phyloP scores from a whole-genome alignment of 345 rosid genomes.

The Melaleuca alternifolia region DNA sequence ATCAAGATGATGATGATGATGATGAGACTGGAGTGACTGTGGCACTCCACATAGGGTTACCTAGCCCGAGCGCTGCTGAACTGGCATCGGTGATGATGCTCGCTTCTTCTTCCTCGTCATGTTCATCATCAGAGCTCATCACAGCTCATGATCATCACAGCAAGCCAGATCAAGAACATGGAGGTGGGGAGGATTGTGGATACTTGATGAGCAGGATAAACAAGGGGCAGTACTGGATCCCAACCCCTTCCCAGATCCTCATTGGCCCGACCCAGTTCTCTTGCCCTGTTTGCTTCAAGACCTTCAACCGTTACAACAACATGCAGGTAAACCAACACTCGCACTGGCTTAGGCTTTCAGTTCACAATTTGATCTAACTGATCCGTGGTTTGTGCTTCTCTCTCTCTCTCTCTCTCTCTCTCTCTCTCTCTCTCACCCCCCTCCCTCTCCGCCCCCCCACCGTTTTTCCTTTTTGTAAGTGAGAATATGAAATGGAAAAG shows the following conservation, averaged over 20 bases:
- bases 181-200: conserved; percentile 38
- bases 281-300: conserved; percentile 95
- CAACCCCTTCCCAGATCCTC: conserved; percentile 95
- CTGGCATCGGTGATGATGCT: conserved; percentile 22
- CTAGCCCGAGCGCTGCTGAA: conserved; percentile 79
- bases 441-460: not conserved
- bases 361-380: not conserved
- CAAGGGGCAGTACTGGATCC: conserved; percentile 98
- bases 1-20: not conserved
- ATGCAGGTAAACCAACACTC: conserved; percentile 56
- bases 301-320: conserved; percentile 96
- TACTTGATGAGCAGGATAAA: conserved; percentile 59
- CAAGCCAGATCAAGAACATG: conserved; percentile 23
- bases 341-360: not conserved
- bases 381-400: not conserved
- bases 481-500: not conserved
- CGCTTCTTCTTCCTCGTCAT: not conserved
- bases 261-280: conserved; percentile 97
- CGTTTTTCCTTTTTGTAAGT: not conserved
- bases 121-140: conserved; percentile 30
- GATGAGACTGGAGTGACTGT: conserved; percentile 53
- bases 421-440: not conserved
- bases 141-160: not conserved
- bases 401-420: conserved; percentile 19
- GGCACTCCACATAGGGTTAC: conserved; percentile 92